Base-by-base conservation (phyloP, 768 basidiomycete species). In the Hypsizygus marmoreus region DNA sequence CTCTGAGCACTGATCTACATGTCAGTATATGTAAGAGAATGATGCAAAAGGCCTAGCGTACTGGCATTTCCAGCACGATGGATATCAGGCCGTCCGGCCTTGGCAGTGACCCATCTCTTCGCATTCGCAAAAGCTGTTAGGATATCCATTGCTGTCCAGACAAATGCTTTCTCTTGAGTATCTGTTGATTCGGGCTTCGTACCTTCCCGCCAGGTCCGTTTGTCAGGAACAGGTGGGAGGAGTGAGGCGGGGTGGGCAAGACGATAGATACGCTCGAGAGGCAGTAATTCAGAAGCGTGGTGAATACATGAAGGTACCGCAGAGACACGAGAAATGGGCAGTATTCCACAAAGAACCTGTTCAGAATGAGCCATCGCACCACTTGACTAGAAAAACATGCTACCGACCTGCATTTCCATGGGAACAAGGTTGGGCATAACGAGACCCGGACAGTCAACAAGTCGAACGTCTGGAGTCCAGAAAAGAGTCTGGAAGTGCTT, bases 401-500 rank as follows among this genome's bases (percentile, higher is more conserved):
- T 19, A 55, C 63, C 14, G 53, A 84, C 88, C 71, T 95, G 91
- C 60, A 84, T 78, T 63, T 93, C 90, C 82, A 91, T 82, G 7
- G 84, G 88, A 4, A 86, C 79, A 56, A 77, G 76, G 49, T 83
- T 87, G 7, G 95, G 95, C 74, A 95, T 84, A 2, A 97, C 91
- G 12, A 98, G 79, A 8, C 95, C 95, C 0, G 95, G 95, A 58
- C 95, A 98, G 65, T 98, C 95, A 28, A 93, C 91, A 7, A 98
- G 77, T 35, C 92, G 87, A 50, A 98, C 79, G 50, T 91, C 83
- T 1, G 77, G 67, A 19, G 90, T 92, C 86, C 86, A 91, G 64
- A 87, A 95, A 32, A 95, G 77, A 0, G 95, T 97, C 63, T 97
- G 92, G 60, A 93, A 92, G 62, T 97, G 93, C 67, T 95, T 97